Base-by-base conservation (phyloP, 345 rosid genomes). In the Aurinia saxatilis region DNA sequence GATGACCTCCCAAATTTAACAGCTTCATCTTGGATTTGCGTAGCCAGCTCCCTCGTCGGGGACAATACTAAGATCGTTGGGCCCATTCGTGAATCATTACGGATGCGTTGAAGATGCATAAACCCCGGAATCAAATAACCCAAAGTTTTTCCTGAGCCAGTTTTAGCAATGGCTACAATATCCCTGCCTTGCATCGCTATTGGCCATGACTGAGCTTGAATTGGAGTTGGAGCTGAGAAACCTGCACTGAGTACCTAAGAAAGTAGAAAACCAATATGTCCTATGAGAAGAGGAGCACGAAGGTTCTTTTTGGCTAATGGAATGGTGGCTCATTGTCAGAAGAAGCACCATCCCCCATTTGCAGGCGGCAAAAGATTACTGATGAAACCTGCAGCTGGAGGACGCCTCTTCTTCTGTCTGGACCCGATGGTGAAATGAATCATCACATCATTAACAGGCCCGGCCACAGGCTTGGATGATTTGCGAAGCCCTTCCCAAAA, bases 201-300 rank as follows among this genome's bases (percentile, higher is more conserved):
- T 0, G 99, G 97, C 99, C 99, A 93, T 7, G 99, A 90, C 73
- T 90, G 97, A 57, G 99, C 99, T 82, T 93, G 99, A 78, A 93
- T 93, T 61, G 99, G 99, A 50, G 99, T 93, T 31, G 99, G 99
- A 35, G 90, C 75, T 78, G 91, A 66, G 72, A 93, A 93, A 50
- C 99, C 99, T 54, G 99, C 99, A 80, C 23, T 76, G 57, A 77
- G 87, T 76, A 85, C 91, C 99, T 93, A 87, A 79, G 81, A 90
- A 81, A 82, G 79, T 67, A 80, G 78, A 79, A 79, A 78, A 63
- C 73, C 84, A 76, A 71, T 75, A 79, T 71, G 71, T 75, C 64
- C 85, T 40, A 82, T 86, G 78, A 75, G 77, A 71, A 73, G 55
- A 68, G 75, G 67, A 82, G 71, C 84, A 78, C 81, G 77, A 79